Evolutionary conservation across 2,329 filamentous ascomycete genomes (phyloP), one percentile per base, ranked within the genome.

Genomic region (Calonectria naviculata): DNA sequence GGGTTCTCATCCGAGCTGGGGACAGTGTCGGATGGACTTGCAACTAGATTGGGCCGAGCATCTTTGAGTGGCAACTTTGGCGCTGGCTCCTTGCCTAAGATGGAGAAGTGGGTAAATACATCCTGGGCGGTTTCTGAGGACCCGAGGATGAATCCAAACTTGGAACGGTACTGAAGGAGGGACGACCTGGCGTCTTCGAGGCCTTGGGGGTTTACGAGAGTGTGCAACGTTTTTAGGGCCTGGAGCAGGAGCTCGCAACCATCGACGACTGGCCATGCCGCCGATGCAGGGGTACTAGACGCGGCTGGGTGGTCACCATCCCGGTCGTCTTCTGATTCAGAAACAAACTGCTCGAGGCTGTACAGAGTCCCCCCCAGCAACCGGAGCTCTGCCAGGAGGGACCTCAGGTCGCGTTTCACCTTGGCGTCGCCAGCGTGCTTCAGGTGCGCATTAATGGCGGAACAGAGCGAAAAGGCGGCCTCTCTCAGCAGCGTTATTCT

Each of bases 101-200:
- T 67, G 1, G 72, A 73, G 24, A 79, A 72, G 28, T 77, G 74
- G 17, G 75, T 38, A 7, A 68, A 63, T 8, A 79, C 71, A 36
- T 79, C 77, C 19, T 75, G 68, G 5, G 77, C 38, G 1, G 77
- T 69, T 26, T 79, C 77, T n/a, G 77, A 78, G 5, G 77, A 75
- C 5, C 76, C 77, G 7, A 79, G 67, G 15, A 79, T 63, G 36
- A 78, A 78, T 7, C 68, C 70, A 19, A 79, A 68, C 36, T 78
- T 78, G 31, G 74, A 76, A 4, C 77, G 77, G 21, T 73, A 73
- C 5, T 71, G 73, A 9, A 73, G 19, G 13, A 79, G 68, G 0
- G 73, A 68, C 15, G 70, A 60, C 44, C 72, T 77, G 3, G 77
- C 74, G n/a, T 72, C 71, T 29, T 71, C 68, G 21, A 79, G 66